phyloP scores from a whole-genome alignment of 768 basidiomycete species.

The Auricularia sp. region DNA sequence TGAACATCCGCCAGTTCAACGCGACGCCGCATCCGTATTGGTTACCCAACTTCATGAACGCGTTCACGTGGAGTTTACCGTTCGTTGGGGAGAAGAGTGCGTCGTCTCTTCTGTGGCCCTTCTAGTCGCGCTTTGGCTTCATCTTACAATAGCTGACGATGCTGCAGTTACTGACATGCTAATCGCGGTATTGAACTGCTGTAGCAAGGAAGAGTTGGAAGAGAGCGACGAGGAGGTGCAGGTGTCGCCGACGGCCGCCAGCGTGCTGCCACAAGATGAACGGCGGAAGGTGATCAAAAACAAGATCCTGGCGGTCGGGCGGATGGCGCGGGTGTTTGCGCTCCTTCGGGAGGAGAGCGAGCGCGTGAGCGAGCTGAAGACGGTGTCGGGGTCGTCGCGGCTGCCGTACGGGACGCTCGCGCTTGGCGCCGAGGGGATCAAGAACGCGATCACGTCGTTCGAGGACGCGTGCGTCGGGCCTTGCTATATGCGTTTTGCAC shows the following conservation, averaged over 20 bases:
- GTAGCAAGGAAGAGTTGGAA: conserved; percentile 40
- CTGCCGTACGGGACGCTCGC: conserved; percentile 30
- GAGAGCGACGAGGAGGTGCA: conserved; percentile 20
- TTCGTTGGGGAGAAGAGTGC: conserved; percentile 37
- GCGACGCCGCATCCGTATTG: conserved; percentile 41
- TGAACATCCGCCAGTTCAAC: conserved; percentile 44
- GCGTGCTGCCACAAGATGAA: conserved; percentile 22
- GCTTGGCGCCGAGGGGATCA: conserved; percentile 37
- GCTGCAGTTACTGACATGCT: conserved; percentile 40
- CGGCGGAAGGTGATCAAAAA: conserved; percentile 36
- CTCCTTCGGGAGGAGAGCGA: conserved; percentile 27
- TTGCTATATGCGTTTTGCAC: neutral
- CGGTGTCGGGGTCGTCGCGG: conserved; percentile 23
- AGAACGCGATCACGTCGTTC: conserved; percentile 36
- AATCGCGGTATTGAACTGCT: conserved; percentile 40
- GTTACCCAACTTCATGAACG: conserved; percentile 45
- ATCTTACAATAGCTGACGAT: neutral
- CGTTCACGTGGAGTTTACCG: conserved; percentile 40
- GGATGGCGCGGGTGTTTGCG: conserved; percentile 38
- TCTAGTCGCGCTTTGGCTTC: neutral
- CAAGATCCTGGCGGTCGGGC: conserved; percentile 41
- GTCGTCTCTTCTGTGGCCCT: neutral
- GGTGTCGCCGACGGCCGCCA: conserved; percentile 3
- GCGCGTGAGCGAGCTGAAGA: conserved; percentile 17
- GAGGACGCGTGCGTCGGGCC: conserved; percentile 31